phyloP scores from a whole-genome alignment of 1,284 basidiomycete genomes.

The Boletus semigastroideus region DNA sequence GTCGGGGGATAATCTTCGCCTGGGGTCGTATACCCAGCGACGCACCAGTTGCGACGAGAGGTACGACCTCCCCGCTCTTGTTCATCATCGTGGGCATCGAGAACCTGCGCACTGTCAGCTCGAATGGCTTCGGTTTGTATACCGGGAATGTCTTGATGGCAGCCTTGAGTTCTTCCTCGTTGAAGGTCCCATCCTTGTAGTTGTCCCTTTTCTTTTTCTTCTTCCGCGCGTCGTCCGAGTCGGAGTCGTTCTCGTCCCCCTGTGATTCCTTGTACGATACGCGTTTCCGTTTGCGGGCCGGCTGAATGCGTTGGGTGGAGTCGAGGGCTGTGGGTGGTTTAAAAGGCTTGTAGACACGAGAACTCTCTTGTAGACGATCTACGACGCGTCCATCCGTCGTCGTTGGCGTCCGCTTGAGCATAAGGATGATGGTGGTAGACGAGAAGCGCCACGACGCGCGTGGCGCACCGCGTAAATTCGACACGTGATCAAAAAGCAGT shows the following conservation, averaged over 20 bases:
- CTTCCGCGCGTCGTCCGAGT: constrained; percentile 49
- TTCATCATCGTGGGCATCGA: constrained; percentile 86
- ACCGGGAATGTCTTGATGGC: constrained; percentile 80
- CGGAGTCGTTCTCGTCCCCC: constrained; percentile 48
- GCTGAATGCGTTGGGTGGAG: constrained; percentile 55
- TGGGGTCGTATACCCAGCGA: constrained; percentile 88
- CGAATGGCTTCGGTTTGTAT: constrained; percentile 81
- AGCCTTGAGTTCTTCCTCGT: constrained; percentile 56
- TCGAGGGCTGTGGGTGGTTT: constrained; percentile 63
- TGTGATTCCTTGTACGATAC: constrained; percentile 74
- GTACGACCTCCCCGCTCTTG: constrained; percentile 73
- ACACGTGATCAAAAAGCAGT: constrained; percentile 20
- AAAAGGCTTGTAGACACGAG: constrained; percentile 75
- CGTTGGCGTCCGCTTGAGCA: constrained; percentile 70
- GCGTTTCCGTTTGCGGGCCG: constrained; percentile 77
- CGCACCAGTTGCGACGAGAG: constrained; percentile 64
- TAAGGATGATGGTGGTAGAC: constrained; percentile 28
- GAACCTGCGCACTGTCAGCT: constrained; percentile 66
- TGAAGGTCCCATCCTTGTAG: constrained; percentile 54
- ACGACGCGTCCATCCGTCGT: constrained; percentile 66
- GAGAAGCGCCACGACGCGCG: constrained; percentile 2
- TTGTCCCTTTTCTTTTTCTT: constrained; percentile 59
- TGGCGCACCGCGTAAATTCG: constrained; percentile 7
- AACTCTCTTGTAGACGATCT: constrained; percentile 68
- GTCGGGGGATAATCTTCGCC: constrained; percentile 83